Percentiles rank a stretch among this genome's conserved stretches.
Conservation (phyloP, 1,139 yeast genomes). For the Kodamaea suecica region DNA sequence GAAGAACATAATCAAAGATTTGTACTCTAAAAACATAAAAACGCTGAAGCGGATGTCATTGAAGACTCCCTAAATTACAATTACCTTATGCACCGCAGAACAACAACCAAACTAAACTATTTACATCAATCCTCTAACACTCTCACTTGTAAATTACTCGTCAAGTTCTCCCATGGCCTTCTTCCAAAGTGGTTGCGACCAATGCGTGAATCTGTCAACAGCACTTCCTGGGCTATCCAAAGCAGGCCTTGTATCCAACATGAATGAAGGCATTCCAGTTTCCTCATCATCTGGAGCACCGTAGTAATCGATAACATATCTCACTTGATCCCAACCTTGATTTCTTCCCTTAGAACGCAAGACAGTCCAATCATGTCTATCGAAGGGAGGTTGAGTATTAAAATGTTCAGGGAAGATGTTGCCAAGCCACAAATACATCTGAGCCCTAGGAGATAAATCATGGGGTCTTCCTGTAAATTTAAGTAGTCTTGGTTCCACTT, state of each 20-base stretch:
- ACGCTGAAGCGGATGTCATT: no score
- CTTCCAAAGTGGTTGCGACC: constrained; percentile 44
- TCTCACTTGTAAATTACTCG: constrained; percentile 5
- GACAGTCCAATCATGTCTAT: constrained; percentile 98
- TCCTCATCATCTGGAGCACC: constrained; percentile 88
- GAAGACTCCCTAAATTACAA: no score
- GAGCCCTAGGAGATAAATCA: constrained; percentile 86
- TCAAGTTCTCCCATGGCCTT: constrained; percentile 44
- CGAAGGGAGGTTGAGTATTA: constrained; percentile 86
- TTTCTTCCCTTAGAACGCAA: constrained; percentile 57
- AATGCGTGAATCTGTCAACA: constrained; percentile 59
- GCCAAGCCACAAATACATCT: constrained; percentile 62
- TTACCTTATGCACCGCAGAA: no score
- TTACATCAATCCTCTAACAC: neutral
- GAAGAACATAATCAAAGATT: no score
- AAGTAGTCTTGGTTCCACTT: constrained; percentile 68
- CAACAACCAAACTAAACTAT: neutral
- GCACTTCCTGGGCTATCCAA: constrained; percentile 66
- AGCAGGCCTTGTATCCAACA: constrained; percentile 94
- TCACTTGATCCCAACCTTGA: constrained; percentile 51
- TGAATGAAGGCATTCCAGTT: constrained; percentile 85
- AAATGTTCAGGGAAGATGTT: constrained; percentile 69
- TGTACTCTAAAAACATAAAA: no score
- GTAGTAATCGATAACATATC: constrained; percentile 95
- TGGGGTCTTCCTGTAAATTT: constrained; percentile 92